phyloP scores from a whole-genome alignment of 371 early-diverging fungal genomes.

The Mucor lusitanicus region DNA sequence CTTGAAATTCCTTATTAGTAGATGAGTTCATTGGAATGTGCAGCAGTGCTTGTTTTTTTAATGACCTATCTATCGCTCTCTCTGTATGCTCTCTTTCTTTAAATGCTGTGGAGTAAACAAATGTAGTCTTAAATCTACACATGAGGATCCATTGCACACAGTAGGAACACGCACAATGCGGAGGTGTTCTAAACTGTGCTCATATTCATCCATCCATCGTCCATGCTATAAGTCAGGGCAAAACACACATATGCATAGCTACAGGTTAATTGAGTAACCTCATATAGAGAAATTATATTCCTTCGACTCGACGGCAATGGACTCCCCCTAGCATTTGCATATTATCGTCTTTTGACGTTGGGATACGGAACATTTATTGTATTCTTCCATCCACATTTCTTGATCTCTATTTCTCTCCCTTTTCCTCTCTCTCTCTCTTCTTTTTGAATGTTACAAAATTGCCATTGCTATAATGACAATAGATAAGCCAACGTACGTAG shows the following conservation, averaged over 20 bases:
- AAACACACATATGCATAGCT: background rate
- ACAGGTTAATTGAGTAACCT: background rate
- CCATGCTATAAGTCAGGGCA: background rate
- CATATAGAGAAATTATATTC: background rate
- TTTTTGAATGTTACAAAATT: background rate
- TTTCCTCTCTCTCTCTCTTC: background rate
- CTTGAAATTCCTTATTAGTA: background rate
- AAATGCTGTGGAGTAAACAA: background rate
- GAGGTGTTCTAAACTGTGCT: background rate
- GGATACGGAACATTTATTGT: constrained; percentile 10
- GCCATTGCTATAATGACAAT: background rate
- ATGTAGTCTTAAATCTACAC: background rate
- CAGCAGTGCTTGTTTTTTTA: background rate
- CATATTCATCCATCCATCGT: background rate
- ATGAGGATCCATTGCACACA: too few species aligned
- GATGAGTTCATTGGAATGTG: constrained; percentile 1
- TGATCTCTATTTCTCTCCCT: background rate
- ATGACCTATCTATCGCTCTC: background rate
- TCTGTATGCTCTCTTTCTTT: background rate
- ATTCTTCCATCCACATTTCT: constrained; percentile 2
- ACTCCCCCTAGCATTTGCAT: constrained; percentile 10
- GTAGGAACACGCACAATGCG: too few species aligned
- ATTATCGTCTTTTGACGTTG: background rate
- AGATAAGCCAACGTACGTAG: constrained; percentile 7
- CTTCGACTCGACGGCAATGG: background rate